Base-by-base conservation (phyloP, 306 rosid genomes). In the Hippophae gyantsensis region DNA sequence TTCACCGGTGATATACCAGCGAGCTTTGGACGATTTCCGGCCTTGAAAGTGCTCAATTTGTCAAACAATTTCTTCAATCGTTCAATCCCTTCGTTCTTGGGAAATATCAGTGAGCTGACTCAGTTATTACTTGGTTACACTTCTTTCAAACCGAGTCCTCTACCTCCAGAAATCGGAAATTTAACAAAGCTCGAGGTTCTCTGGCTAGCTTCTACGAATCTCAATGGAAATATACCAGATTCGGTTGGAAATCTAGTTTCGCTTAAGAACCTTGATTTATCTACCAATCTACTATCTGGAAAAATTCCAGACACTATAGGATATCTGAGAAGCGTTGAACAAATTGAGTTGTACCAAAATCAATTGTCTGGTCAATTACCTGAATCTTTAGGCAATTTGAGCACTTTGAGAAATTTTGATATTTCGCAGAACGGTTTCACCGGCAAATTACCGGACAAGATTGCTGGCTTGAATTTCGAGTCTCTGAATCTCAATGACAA, bases 161-260 rank as follows among this genome's bases (percentile, higher is more conserved):
- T 92, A 9, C 95, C 99, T 56, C 40, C 74, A 1, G 80, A 85
- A 13, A 61, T 88, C 18, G 99, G 99, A 64, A 88, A 82, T 55
- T 68, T 92, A 2, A 67, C 70, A 0, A 83, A 79, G 48, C 88
- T 92, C 0, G 74, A 75, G 58, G 49, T 0, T 48, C 43, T 92
- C 6, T 81, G 14, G 43, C 62, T 84, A 7, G 5, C 69, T 2
- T 0, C 0, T 0, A 8, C 66, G n/a, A 75, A 84, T 54, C 81
- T 88, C 74, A 26, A 60, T 27, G 97, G 96, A 4, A 42, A 32
- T 7, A 68, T 92, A 44, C 90, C 95, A 7, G 77, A 78, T 42
- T 67, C 95, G n/a, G 75, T 92, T 23, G 95, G 96, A 2, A 79
- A 78, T 43, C 80, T 92, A 6, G 48, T 56, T 12, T 57, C 56